Evolutionary conservation across 202 grass and related monocot genomes (phyloP), one percentile per base, ranked within the genome.

Genomic region (Zoysia matrella): DNA sequence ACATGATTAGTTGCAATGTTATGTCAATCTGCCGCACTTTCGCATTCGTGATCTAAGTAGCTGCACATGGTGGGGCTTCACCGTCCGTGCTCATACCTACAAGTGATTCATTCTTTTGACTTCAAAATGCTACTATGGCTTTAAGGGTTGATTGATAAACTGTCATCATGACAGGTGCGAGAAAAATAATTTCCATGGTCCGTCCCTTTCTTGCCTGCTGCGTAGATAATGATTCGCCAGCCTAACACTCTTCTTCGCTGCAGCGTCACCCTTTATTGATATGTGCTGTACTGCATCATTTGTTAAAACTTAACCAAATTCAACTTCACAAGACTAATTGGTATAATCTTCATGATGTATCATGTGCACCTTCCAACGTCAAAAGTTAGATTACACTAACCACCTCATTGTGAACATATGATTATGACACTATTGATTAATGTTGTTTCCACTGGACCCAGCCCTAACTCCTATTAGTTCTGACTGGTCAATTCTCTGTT

Each of bases 1-100:
- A 58, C 12, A 80, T 76, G 77, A 90, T 90, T 90, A 71, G 84
- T 76, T 87, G 80, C 75, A 22, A 56, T 83, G 83, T 86, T 58
- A 43, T 86, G 80, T 83, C 80, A 90, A 75, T 86, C 84, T 90
- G 80, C 55, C 64, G 62, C 70, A 47, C 84, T 83, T 90, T 83
- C 50, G 49, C 79, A 46, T 79, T 69, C 74, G 43, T n/a, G 52
- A 73, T 82, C 72, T 81, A 77, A 71, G 75, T 80, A 72, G 83
- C 65, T 5, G 58, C 84, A 90, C 88, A 86, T 86, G 88, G 74
- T 81, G 74, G 83, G 74, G 79, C 79, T 89, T 49, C 22, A 15
- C 47, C 51, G 57, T 85, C 68, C 36, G 68, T 83, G 54, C 67
- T 77, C 62, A 65, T 82, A 49, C 75, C 69, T 63, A 64, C 40